These are phyloP conservation scores for Alnus rubra DNA, from an alignment of 306 rosid species.

Conservation along the genomic window DNA sequence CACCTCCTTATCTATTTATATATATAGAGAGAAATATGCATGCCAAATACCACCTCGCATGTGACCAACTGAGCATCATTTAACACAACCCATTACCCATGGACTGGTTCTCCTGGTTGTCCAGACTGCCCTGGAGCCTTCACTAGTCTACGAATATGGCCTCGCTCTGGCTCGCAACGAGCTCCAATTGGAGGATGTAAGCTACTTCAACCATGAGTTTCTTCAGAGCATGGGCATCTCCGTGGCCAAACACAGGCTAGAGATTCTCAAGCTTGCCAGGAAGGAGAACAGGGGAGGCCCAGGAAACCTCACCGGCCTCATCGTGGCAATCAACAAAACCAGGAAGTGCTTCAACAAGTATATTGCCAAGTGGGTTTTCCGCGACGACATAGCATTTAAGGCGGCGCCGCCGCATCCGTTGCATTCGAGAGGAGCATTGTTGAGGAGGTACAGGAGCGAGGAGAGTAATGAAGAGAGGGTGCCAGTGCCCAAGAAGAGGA, in stretches of 20 bases:
- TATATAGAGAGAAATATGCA: neutral
- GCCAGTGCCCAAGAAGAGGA: conserved; percentile 33
- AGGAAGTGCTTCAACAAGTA: conserved; percentile 60
- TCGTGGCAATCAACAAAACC: conserved; percentile 43
- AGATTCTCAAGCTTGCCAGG: conserved; percentile 79
- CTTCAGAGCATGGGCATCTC: conserved; percentile 88
- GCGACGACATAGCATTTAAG: conserved; percentile 15
- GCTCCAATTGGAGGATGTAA: conserved; percentile 59
- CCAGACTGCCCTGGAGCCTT: conserved; percentile 70
- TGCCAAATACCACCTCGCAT: conserved; percentile 25
- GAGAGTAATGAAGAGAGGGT: conserved; percentile 42
- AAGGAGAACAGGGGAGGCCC: conserved; percentile 35
- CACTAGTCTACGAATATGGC: conserved; percentile 70
- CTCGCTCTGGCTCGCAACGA: conserved; percentile 65
- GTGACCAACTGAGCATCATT: conserved; percentile 8
- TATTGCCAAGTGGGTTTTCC: conserved; percentile 36
- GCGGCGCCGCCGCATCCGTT: conserved; percentile 21
- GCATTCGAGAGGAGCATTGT: conserved; percentile 37
- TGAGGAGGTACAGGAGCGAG: conserved; percentile 38
- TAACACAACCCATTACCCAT: conserved; percentile 31
- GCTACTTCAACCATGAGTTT: conserved; percentile 75
- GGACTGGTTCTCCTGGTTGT: conserved; percentile 99
- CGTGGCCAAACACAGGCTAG: conserved; percentile 86
- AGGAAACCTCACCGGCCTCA: conserved; percentile 37
- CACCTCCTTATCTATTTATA: conserved; percentile 30